Evolutionary conservation across 2,329 filamentous ascomycete genomes (phyloP), one percentile per base, ranked within the genome.

Genomic region (Aspergillus chevalieri): DNA sequence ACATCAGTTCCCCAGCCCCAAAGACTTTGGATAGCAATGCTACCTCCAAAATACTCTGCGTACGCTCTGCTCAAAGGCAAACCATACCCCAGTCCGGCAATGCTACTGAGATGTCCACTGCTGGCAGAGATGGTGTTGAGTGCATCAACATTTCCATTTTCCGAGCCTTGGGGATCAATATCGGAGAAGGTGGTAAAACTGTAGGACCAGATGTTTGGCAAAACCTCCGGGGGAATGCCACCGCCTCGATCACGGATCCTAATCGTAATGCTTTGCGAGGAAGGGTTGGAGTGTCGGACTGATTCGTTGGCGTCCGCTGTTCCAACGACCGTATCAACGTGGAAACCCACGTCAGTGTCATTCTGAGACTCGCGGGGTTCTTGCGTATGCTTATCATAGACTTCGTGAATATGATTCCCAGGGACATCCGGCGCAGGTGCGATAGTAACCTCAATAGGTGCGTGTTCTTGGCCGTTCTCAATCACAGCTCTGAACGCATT

Each of bases 11-110:
- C 93, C 93, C 93, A 98, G 3, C 93, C 92, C 75, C 89, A 93
- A 43, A 97, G 71, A 66, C 89, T 96, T 77, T 98, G 92, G n/a
- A 98, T 85, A 4, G 85, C 85, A 51, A 98, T 93, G 2, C 91
- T 91, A 0, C 93, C 93, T 2, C 93, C 93, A 75, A 98, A 98
- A 63, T 97, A 98, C 74, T 98, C 92, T 0, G 93, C 93, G 65
- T 98, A 98, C 0, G 93, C 92, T 53, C 93, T 80, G 47, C 90
- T 90, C 19, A 98, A 72, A 1, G 93, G 93, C 54, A 98, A 67
- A 0, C 93, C 93, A 66, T 98, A 98, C 1, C 93, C 93, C 44
- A 98, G 71, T 0, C 93, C 93, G 0, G 93, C 93, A 52, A 98
- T 94, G 42, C 87, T 92, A 65, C 86, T 91, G 1, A 82, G 80